These are phyloP conservation scores for Basidiobolus heterosporus DNA, from an alignment of 371 early-diverging fungal genomes.

Conservation along the genomic window DNA sequence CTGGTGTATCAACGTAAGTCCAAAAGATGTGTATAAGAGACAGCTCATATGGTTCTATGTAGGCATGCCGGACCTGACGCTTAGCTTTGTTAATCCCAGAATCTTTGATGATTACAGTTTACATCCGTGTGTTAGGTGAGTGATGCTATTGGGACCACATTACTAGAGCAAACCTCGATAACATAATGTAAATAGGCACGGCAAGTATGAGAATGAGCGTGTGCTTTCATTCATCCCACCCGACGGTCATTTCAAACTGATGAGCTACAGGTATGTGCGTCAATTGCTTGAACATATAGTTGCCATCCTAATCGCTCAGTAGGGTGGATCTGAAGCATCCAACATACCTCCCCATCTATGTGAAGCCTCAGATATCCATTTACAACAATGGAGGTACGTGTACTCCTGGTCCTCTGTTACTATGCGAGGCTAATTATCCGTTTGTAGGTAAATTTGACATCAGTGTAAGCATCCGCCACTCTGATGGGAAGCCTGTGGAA, in stretches of 20 bases:
- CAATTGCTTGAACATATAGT: background rate
- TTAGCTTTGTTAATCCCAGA: slow-evolving; percentile 51
- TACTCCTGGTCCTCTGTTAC: background rate
- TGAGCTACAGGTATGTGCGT: slow-evolving; percentile 48
- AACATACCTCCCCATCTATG: slow-evolving; percentile 38
- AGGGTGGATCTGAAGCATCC: slow-evolving; percentile 41
- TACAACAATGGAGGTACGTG: slow-evolving; percentile 23
- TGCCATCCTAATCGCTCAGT: background rate
- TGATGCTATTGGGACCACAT: background rate
- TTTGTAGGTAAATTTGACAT: slow-evolving; percentile 43
- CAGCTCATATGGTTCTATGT: background rate
- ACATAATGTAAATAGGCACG: slow-evolving; percentile 14
- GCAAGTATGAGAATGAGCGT: slow-evolving; percentile 65
- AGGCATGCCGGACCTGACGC: slow-evolving; percentile 76
- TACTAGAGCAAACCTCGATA: background rate
- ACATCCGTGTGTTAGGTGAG: slow-evolving; percentile 72
- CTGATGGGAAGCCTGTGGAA: slow-evolving; percentile 53
- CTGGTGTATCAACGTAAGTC: slow-evolving; percentile 38
- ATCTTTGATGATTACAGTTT: slow-evolving; percentile 70
- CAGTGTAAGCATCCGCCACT: slow-evolving; percentile 36
- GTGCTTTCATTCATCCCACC: slow-evolving; percentile 83
- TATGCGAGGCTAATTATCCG: background rate
- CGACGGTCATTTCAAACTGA: slow-evolving; percentile 76
- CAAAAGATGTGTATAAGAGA: background rate
- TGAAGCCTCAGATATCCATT: slow-evolving; percentile 39